Evolutionary conservation across 2,329 filamentous ascomycete genomes (phyloP).

Genomic region (Beauveria australis): DNA sequence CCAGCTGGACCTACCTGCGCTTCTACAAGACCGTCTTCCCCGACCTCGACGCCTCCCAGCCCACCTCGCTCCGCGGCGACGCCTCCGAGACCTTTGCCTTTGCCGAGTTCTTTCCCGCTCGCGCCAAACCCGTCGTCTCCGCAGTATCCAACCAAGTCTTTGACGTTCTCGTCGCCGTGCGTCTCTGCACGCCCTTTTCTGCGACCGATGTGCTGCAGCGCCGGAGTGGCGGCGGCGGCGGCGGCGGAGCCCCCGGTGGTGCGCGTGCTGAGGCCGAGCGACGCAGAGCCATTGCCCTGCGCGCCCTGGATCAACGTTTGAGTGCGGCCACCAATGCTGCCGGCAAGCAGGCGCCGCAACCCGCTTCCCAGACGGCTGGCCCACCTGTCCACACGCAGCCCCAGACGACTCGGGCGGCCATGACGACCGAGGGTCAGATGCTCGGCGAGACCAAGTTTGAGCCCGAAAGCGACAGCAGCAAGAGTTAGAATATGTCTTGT

Average conservation of each 20-base stretch:
- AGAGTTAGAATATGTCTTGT: conserved; percentile 16
- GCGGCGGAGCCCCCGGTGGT: conserved; percentile 39
- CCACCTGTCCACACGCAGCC: conserved; percentile 51
- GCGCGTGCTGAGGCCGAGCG: conserved; percentile 89
- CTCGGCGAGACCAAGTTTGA: conserved; percentile 64
- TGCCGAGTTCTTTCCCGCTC: conserved; percentile 87
- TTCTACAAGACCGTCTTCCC: conserved; percentile 80
- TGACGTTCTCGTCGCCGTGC: conserved; percentile 62
- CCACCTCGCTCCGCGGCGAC: conserved; percentile 67
- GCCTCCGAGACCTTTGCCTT: conserved; percentile 95
- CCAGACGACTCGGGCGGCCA: conserved; percentile 47
- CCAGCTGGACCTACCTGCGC: conserved; percentile 90
- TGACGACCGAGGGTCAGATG: conserved; percentile 42
- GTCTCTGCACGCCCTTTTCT: conserved; percentile 78
- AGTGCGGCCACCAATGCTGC: conserved; percentile 63
- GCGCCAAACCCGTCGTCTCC: conserved; percentile 68
- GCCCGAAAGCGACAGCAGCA: conserved; percentile 36
- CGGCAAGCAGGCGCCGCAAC: conserved; percentile 14
- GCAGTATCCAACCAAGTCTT: conserved; percentile 69
- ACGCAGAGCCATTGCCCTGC: conserved; percentile 78
- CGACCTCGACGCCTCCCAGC: conserved; percentile 56
- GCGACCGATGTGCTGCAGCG: conserved; percentile 55
- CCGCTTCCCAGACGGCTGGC: conserved; percentile 36
- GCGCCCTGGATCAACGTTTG: conserved; percentile 84
- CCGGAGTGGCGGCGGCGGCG: conserved; percentile 28